phyloP scores from a whole-genome alignment of 2,329 filamentous ascomycete genomes.

The Stagonosporopsis tanaceti region DNA sequence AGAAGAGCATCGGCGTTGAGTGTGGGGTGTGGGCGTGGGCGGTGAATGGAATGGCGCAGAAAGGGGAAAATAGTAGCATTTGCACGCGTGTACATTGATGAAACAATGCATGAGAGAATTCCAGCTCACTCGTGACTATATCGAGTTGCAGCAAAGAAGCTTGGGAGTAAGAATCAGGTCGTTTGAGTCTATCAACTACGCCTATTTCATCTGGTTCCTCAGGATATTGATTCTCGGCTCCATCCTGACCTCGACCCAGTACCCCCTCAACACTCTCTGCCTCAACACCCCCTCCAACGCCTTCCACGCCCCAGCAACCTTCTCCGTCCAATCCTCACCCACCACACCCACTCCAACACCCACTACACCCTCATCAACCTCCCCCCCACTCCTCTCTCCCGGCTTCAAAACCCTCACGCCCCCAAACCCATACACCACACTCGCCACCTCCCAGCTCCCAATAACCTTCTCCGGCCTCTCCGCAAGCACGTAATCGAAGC shows the following conservation, averaged over 20 bases:
- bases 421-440: slow-evolving; percentile 60
- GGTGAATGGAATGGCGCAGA: not conserved
- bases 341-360: slow-evolving; percentile 15
- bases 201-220: slow-evolving; percentile 40
- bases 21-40: not conserved
- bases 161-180: not conserved
- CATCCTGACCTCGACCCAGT: slow-evolving; percentile 64
- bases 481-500: slow-evolving; percentile 66
- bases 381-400: slow-evolving; percentile 40
- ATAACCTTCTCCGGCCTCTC: slow-evolving; percentile 60
- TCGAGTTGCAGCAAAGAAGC: not conserved
- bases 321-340: slow-evolving; percentile 25
- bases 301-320: slow-evolving; percentile 35
- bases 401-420: slow-evolving; percentile 60
- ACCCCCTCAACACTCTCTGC: slow-evolving; percentile 54
- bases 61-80: not conserved
- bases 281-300: slow-evolving; percentile 46
- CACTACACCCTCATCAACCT: slow-evolving; percentile 24
- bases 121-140: not conserved
- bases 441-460: slow-evolving; percentile 61
- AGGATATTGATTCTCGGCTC: slow-evolving; percentile 63
- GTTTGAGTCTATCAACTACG: too few species aligned
- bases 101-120: not conserved
- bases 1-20: not conserved
- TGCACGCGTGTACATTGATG: not conserved